A percentile compares a stretch with the other conserved stretches of the same genome.
Conservation (phyloP, 2,329 filamentous ascomycete genomes). For the Pseudocercospora macadamiae region DNA sequence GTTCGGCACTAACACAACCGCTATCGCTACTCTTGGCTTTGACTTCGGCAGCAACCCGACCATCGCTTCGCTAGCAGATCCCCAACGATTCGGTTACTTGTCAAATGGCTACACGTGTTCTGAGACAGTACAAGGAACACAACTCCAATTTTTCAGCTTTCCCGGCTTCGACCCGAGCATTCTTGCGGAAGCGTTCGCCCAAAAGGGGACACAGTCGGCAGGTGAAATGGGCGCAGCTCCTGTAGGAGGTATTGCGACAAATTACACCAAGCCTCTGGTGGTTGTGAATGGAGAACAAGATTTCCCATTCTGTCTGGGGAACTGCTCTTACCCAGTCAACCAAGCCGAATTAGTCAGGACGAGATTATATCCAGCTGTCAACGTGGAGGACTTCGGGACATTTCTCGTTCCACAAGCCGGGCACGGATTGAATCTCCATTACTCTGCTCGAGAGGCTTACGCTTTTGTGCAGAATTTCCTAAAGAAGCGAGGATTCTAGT, state of each 20-base stretch:
- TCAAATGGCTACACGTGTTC: slow-evolving; percentile 32
- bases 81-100: slow-evolving; percentile 31
- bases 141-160: slow-evolving; percentile 34
- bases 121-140: slow-evolving; percentile 22
- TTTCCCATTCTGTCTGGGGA: slow-evolving; percentile 33
- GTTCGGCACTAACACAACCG: slow-evolving; percentile 30
- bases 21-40: not conserved
- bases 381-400: not conserved
- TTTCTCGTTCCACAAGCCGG: slow-evolving; percentile 31
- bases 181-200: slow-evolving; percentile 26
- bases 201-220: slow-evolving; percentile 30
- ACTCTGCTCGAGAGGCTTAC: not conserved
- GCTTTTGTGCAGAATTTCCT: not conserved
- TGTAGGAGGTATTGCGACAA: slow-evolving; percentile 14
- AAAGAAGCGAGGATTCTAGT: not conserved
- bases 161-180: slow-evolving; percentile 33
- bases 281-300: slow-evolving; percentile 34
- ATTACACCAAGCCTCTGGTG: slow-evolving; percentile 29
- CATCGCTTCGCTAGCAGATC: slow-evolving; percentile 30
- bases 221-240: slow-evolving; percentile 33
- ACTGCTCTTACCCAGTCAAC: slow-evolving; percentile 31
- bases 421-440: slow-evolving; percentile 36
- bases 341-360: slow-evolving; percentile 21
- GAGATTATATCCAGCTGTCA: slow-evolving; percentile 23
- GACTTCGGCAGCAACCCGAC: slow-evolving; percentile 26